Conservation (phyloP, 805 yeast genomes). For the Phaffomyces thermotolerans region DNA sequence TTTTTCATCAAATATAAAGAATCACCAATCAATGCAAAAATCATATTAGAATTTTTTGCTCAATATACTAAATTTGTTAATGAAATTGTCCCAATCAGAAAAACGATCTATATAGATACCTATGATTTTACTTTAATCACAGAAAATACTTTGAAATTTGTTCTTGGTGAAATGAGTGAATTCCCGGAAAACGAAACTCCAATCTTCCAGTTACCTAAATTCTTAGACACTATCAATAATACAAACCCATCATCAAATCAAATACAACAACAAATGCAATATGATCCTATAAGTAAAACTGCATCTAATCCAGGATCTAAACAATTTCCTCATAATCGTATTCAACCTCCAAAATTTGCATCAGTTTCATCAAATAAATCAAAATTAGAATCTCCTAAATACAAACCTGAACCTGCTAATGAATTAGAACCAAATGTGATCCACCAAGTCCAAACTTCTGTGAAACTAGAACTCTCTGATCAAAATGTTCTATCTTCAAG, state of each 20-base stretch:
- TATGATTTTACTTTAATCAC: background rate
- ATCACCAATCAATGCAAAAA: background rate
- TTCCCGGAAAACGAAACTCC: background rate
- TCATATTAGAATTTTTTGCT: slow-evolving; percentile 2
- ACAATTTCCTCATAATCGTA: too few species aligned
- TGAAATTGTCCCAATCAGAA: background rate
- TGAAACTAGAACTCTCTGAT: too few species aligned
- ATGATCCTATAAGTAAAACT: too few species aligned
- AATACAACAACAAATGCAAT: background rate
- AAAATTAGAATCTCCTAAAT: background rate
- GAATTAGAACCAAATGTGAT: background rate
- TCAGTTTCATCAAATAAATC: background rate
- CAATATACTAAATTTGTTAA: background rate
- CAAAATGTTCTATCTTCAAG: too few species aligned
- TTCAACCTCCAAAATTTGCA: background rate
- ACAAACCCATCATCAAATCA: background rate
- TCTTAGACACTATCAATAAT: background rate
- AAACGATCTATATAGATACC: background rate
- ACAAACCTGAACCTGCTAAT: background rate
- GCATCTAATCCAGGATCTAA: too few species aligned
- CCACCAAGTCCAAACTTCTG: background rate
- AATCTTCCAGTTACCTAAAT: background rate
- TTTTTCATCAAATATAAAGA: background rate
- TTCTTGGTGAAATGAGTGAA: background rate
- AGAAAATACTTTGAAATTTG: background rate